Evolutionary conservation across 306 rosid genomes (phyloP), one percentile per base, ranked within the genome.

Genomic region (Aeschynomene evenia): DNA sequence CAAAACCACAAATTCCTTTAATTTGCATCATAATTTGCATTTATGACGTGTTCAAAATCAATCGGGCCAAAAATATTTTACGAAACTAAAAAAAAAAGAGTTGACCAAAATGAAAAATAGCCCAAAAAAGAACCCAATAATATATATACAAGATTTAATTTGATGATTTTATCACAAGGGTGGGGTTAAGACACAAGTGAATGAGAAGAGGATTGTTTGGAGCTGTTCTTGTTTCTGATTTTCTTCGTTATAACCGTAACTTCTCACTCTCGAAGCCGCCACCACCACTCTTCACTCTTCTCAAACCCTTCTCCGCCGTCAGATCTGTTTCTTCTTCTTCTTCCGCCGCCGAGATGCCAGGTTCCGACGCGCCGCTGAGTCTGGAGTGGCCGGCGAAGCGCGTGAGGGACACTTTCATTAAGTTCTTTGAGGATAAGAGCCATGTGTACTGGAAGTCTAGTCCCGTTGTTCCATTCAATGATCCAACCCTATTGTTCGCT

Each of bases 391-490:
- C 81, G 56, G 86, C 79, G 13, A 75, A 79, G 15, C 81, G 74
- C 45, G 77, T 82, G n/a, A 82, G 84, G 58, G 73, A 55, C 66
- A 82, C 81, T 9, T 82, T 53, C 83, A 0, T 82, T 5, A 20
- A 63, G 0, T 93, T 85, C 74, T 93, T 93, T 75, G 63, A 84
- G 55, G 84, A 67, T 13, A 88, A 85, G 80, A 70, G 33, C 8
- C 98, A 93, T 43, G 86, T 77, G 0, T 1, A 42, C 72, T 85
- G 84, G 84, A 73, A 72, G 75, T 90, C 97, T 16, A 93, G 98
- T 76, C 97, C 97, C 0, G 98, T 93, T 14, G 98, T 93, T 1
- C 98, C 98, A 22, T 72, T 72, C 84, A 93, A 90, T 24, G 97
- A 93, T 59, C 98, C 96, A 0, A 90, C 97, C 37, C 94, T 93